These are phyloP conservation scores for Talaromyces islandicus DNA, from an alignment of 2,329 filamentous ascomycete species.

Conservation along the genomic window DNA sequence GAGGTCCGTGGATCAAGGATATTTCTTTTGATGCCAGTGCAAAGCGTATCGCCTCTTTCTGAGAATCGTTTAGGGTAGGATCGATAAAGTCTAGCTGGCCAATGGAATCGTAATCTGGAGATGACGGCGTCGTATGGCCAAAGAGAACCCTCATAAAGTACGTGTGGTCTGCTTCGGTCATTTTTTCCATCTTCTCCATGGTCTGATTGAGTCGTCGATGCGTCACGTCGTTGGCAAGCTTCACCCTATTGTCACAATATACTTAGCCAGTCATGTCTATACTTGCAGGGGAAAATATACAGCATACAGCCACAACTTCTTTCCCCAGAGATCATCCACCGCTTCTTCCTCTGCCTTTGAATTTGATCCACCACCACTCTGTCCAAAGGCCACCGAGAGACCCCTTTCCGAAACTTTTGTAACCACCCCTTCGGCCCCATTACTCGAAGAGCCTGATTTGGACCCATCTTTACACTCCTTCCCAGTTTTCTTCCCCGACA, in stretches of 20 bases:
- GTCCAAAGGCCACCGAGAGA: slow-evolving; percentile 41
- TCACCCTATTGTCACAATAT: slow-evolving; percentile 43
- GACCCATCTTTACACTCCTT: slow-evolving; percentile 26
- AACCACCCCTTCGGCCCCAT: slow-evolving; percentile 42
- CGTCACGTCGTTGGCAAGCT: slow-evolving; percentile 61
- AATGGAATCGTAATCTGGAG: slow-evolving; percentile 40
- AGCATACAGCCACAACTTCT: slow-evolving; percentile 59
- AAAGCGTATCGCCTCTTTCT: slow-evolving; percentile 66
- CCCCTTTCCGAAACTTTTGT: slow-evolving; percentile 37
- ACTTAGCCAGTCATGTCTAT: slow-evolving; percentile 7
- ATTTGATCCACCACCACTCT: slow-evolving; percentile 25
- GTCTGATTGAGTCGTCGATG: slow-evolving; percentile 62
- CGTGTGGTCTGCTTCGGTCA: slow-evolving; percentile 51
- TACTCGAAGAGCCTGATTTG: slow-evolving; percentile 20
- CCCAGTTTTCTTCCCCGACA: slow-evolving; percentile 19
- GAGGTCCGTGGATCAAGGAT: slow-evolving; percentile 87
- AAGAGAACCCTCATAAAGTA: slow-evolving; percentile 57
- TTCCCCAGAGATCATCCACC: slow-evolving; percentile 46
- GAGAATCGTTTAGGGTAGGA: slow-evolving; percentile 54
- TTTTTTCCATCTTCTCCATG: slow-evolving; percentile 55
- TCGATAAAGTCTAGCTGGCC: slow-evolving; percentile 50
- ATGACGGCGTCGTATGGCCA: slow-evolving; percentile 51
- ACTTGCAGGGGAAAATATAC: neutral
- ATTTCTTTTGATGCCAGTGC: slow-evolving; percentile 76
- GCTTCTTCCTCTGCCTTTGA: slow-evolving; percentile 37